phyloP scores from a whole-genome alignment of 2,329 filamentous ascomycete species.

The Pestalotiopsis fici region DNA sequence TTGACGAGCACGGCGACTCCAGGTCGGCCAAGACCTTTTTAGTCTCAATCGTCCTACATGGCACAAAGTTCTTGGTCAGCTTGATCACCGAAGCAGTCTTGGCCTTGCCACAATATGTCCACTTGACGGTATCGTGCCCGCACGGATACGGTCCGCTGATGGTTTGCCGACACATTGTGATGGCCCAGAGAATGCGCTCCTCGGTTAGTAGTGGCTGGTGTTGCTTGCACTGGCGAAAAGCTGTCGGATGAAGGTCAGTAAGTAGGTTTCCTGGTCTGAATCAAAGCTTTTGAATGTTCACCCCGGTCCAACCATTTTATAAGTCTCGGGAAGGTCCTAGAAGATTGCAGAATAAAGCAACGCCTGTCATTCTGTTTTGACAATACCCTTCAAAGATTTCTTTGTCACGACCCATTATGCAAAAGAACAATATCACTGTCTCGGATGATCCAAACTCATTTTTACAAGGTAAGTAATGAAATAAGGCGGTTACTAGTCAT shows the following conservation, averaged over 20 bases:
- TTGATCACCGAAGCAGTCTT: slow-evolving; percentile 13
- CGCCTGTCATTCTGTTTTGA: not conserved
- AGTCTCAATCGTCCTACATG: slow-evolving; percentile 11
- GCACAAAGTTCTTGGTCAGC: slow-evolving; percentile 1
- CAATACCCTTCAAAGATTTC: not conserved
- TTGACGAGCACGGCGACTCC: slow-evolving; percentile 17
- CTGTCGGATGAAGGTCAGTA: not conserved
- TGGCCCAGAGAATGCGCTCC: too few relatives aligned
- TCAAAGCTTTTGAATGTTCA: not conserved
- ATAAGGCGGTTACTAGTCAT: not conserved
- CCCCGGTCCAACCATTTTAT: not conserved
- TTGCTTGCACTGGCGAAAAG: not conserved
- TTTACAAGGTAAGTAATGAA: not conserved
- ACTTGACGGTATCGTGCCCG: slow-evolving; percentile 16
- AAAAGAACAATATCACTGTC: not conserved
- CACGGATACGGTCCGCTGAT: slow-evolving; percentile 23
- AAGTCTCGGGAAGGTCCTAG: not conserved
- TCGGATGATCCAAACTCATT: not conserved
- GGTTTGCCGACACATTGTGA: slow-evolving; percentile 12
- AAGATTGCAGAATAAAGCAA: not conserved
- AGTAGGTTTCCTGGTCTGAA: not conserved
- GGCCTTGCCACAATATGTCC: slow-evolving; percentile 18
- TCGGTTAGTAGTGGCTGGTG: not conserved
- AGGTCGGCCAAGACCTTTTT: slow-evolving; percentile 13
- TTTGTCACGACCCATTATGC: not conserved